Evolutionary conservation across 306 rosid genomes (phyloP).

Genomic region (Pyrus betulifolia): DNA sequence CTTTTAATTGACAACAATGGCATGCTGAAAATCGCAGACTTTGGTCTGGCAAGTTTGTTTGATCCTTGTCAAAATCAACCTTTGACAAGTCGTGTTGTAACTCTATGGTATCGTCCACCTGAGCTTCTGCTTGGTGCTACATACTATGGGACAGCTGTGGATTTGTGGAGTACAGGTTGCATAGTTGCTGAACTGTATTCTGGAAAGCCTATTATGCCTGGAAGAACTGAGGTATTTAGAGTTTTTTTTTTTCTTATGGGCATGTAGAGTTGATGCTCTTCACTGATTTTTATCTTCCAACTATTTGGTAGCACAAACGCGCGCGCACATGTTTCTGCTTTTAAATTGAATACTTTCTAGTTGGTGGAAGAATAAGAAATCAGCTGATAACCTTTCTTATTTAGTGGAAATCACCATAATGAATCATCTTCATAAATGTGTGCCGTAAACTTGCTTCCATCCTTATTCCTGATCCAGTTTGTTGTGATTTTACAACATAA

Average conservation of each 20-base stretch:
- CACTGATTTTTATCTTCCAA: not conserved
- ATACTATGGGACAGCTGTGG: conserved; percentile 75
- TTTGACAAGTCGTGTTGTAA: conserved; percentile 85
- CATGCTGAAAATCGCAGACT: conserved; percentile 77
- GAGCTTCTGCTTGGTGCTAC: conserved; percentile 97
- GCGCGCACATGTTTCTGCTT: not conserved
- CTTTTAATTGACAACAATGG: conserved; percentile 84
- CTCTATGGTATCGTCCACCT: conserved; percentile 92
- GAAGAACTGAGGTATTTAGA: conserved; percentile 77
- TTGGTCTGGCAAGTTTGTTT: conserved; percentile 82
- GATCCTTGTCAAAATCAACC: conserved; percentile 75
- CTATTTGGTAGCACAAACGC: not conserved
- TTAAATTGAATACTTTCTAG: not conserved
- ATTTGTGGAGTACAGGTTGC: conserved; percentile 93
- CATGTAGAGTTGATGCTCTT: conserved; percentile 10
- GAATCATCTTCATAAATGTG: not conserved
- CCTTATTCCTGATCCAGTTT: not conserved
- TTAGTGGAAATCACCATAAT: not conserved
- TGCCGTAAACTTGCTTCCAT: not conserved
- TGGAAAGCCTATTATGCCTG: conserved; percentile 95
- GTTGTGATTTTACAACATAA: not conserved
- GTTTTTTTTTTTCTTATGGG: not conserved
- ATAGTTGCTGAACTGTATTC: conserved; percentile 88
- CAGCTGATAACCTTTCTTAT: not conserved
- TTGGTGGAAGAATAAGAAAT: not conserved